Base-by-base conservation (phyloP, 176 grass and related monocot genomes). In the Phyllostachys edulis region DNA sequence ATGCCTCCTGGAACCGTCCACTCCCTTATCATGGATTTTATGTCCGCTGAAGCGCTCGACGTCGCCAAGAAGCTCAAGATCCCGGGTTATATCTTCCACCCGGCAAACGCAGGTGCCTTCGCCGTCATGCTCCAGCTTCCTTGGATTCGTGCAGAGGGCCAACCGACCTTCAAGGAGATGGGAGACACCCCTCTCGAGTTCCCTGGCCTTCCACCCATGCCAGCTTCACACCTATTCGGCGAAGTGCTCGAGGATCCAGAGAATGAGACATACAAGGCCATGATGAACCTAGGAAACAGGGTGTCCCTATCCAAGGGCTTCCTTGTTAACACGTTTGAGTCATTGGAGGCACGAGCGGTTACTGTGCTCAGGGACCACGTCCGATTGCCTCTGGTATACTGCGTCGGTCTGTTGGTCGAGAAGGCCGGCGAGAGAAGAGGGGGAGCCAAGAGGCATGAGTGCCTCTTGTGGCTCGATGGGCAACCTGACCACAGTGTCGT, bases 321-420 rank as follows among this genome's bases (percentile, higher is more conserved):
- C 80, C 59, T 41, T 21, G 17, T 89, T 40, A 88, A 88, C 82
- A 88, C 90, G 1, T 83, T 92, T 45, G 83, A 62, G 72, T 83
- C 27, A 17, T 24, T 92, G 2, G 90, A 92, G 73, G 29, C 49
- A 24, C 67, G 51, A 0, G 87, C 84, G 37, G 83, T 87, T 14
- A 69, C 63, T 46, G 29, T 29, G 29, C 67, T 92, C 5, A 26
- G 17, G 3, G 84, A 86, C 26, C 69, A 63, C 4, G 85, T 56
- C 29, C 68, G 51, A 2, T 52, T 67, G 65, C 87, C 91, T 1
- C 87, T 74, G 20, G 50, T 84, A 8, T 90, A 89, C 23, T 71
- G 74, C 59, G 13, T 92, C 82, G 83, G 88, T 4, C 83, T 83
- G 0, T 36, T 77, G 7, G 21, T 90, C 42, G 59, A 3, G 0